Evolutionary conservation across 1,284 basidiomycete species (phyloP).

Genomic region (Ceratobasidium sp.): DNA sequence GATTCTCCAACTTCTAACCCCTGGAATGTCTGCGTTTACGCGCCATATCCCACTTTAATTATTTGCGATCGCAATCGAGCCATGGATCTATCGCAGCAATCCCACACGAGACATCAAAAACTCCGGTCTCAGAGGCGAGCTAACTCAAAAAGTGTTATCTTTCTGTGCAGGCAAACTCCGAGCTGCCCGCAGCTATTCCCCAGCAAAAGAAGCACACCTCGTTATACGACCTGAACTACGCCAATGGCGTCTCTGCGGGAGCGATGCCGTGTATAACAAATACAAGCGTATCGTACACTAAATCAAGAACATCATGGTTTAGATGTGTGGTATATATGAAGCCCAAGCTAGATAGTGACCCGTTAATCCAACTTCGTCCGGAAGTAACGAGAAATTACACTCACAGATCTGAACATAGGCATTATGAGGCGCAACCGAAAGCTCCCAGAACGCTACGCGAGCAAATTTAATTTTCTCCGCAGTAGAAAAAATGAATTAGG

Average conservation of each 20-base stretch:
- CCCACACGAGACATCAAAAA: no score
- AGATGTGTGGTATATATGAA: slow-evolving; percentile 39
- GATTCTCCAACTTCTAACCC: no score
- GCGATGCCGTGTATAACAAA: slow-evolving; percentile 5
- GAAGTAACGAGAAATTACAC: neutral
- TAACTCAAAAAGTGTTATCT: no score
- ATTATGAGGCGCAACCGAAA: slow-evolving; percentile 31
- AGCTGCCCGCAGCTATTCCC: slow-evolving; percentile 10
- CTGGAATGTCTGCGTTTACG: no score
- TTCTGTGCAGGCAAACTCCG: neutral
- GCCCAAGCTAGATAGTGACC: slow-evolving; percentile 34
- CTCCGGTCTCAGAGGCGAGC: no score
- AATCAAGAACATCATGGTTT: neutral
- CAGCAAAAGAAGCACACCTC: slow-evolving; percentile 1
- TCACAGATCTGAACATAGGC: slow-evolving; percentile 38
- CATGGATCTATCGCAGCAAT: no score
- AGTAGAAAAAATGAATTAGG: neutral
- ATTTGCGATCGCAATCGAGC: no score
- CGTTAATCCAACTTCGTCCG: neutral
- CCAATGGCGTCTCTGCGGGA: neutral
- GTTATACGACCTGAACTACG: neutral
- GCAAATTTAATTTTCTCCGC: neutral
- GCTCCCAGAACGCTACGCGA: slow-evolving; percentile 36
- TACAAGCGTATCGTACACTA: slow-evolving; percentile 2
- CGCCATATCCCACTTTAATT: no score